Conservation (phyloP, 192 early-diverging fungal species). For the Gaertneriomyces semiglobifer region DNA sequence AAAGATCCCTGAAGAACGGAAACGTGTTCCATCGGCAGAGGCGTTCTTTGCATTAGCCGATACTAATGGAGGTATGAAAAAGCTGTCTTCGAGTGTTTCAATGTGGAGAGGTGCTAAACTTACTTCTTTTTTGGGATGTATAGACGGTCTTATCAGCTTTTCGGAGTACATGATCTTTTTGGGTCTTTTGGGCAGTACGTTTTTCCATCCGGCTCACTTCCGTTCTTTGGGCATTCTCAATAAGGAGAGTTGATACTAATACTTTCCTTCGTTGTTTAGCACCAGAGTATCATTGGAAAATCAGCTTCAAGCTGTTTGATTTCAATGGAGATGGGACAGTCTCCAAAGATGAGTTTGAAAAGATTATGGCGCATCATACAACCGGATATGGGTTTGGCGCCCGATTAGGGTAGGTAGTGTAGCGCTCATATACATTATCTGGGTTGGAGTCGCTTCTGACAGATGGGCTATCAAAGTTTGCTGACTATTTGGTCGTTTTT, state of each 20-base stretch:
- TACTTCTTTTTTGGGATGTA: neutral
- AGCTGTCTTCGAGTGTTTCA: neutral
- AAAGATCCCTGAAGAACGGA: neutral
- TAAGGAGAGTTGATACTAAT: neutral
- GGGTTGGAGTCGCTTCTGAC: neutral
- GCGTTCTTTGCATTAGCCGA: slow-evolving; percentile 40
- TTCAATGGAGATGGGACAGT: slow-evolving; percentile 38
- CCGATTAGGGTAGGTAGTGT: slow-evolving; percentile 14
- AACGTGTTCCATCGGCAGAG: slow-evolving; percentile 32
- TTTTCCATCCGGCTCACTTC: neutral
- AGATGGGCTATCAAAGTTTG: too few species aligned
- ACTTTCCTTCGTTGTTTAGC: neutral
- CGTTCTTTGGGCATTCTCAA: neutral
- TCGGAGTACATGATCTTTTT: slow-evolving; percentile 42
- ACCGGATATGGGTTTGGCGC: slow-evolving; percentile 8
- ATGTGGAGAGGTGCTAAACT: slow-evolving; percentile 8
- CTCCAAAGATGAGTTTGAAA: slow-evolving; percentile 36
- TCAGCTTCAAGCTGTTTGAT: slow-evolving; percentile 39
- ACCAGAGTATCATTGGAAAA: slow-evolving; percentile 34
- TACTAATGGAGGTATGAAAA: slow-evolving; percentile 28
- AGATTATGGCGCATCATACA: slow-evolving; percentile 35
- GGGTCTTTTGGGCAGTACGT: slow-evolving; percentile 29
- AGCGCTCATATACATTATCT: neutral
- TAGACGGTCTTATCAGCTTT: slow-evolving; percentile 38
- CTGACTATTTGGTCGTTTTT: slow-evolving; percentile 1